A percentile compares a stretch with the other conserved stretches of the same genome.
Conservation (phyloP, 306 rosid genomes). For the Inga laurina region DNA sequence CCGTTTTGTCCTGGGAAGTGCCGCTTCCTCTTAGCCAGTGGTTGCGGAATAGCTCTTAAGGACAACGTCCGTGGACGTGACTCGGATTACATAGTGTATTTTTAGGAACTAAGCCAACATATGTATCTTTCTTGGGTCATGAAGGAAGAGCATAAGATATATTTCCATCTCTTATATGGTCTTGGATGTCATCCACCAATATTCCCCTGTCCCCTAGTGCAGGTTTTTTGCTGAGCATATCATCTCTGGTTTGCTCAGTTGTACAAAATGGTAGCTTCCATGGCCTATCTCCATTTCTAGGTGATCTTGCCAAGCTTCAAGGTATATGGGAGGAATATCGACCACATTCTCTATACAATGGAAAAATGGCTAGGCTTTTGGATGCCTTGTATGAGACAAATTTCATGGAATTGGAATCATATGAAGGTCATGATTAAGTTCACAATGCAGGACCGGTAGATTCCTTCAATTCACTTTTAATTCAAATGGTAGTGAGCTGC, state of each 20-base stretch:
- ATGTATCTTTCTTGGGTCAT: background rate
- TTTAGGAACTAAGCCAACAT: too few relatives aligned
- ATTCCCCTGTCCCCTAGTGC: background rate
- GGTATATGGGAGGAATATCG: background rate
- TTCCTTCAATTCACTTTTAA: background rate
- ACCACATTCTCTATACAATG: background rate
- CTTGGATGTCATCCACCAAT: background rate
- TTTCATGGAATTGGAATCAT: background rate
- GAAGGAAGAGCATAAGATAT: background rate
- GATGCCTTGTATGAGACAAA: background rate
- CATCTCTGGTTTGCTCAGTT: background rate
- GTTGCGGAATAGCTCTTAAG: too few relatives aligned
- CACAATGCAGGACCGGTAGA: background rate
- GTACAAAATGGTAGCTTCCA: background rate
- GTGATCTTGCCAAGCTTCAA: background rate
- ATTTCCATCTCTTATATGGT: background rate
- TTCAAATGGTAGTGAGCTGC: background rate
- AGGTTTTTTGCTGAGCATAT: background rate
- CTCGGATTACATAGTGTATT: too few relatives aligned
- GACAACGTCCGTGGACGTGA: too few relatives aligned
- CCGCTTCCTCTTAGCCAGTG: too few relatives aligned
- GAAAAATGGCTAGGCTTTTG: background rate
- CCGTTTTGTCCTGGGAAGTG: too few relatives aligned
- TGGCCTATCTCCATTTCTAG: background rate
- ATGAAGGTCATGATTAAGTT: background rate